Evolutionary conservation across 495 filamentous ascomycete species (phyloP), one percentile per base, ranked within the genome.

Genomic region (Neurospora tetraspora): DNA sequence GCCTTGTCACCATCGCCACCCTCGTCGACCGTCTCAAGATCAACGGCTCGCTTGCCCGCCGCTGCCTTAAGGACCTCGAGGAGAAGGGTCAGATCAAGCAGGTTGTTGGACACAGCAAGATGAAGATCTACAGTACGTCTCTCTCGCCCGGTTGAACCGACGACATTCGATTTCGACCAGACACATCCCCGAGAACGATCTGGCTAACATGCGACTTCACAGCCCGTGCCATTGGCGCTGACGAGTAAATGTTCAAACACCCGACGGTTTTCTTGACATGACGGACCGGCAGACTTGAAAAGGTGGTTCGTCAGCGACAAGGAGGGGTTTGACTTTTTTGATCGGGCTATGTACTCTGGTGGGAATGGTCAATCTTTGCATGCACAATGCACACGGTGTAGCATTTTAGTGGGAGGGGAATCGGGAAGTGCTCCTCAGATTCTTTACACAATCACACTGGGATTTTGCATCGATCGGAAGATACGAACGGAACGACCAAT

Each of bases 11-110:
- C 80, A 93, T 98, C 81, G 93, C 96, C 78, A 94, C 92, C 78
- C 94, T 99, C 78, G 96, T 99, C 89, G 96, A 99, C 83, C 89
- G 96, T 82, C 90, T 98, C 83, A 99, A 99, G 94, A 97, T 99
- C 90, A 99, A 99, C 87, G 96, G 96, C 81, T 94, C 92, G 80
- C 88, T 99, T 80, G 96, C 96, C 76, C 90, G 96, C 80, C 85
- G 87, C 83, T 94, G 93, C 83, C 88, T 99, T 73, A 89, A 88
- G 80, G 96, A 99, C 83, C 87, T 99, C 75, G 96, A 99, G 90
- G 94, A 94, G 88, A 95, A 94, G 89, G 96, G 96, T 65, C 88
- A 91, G 86, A 98, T 99, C 87, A 98, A 96, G 91, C 96, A 96
- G 88, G 89, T 99, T 78, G 94, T 98, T 73, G 90, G 90, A 73